A percentile compares a stretch with the other conserved stretches of the same genome.
Conservation (phyloP, 2,329 filamentous ascomycete species). For the Colletotrichum ledebouriae region DNA sequence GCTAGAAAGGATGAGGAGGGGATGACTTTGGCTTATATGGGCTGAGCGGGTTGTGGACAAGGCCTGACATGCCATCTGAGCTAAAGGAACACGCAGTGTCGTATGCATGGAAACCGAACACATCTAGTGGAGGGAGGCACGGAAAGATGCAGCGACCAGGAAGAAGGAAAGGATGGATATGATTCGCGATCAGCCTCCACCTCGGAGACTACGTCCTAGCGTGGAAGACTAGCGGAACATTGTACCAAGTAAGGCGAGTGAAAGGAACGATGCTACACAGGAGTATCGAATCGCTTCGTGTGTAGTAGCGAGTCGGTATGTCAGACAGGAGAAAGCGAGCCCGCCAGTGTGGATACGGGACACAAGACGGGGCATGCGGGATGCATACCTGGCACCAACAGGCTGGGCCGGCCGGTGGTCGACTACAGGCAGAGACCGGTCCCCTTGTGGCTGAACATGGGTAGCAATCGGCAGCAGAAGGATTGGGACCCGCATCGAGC, state of each 20-base stretch:
- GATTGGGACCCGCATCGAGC: not conserved
- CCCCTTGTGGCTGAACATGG: too few relatives aligned
- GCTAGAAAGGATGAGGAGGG: conserved; percentile 9
- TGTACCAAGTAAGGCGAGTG: conserved; percentile 31
- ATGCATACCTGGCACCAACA: conserved; percentile 17
- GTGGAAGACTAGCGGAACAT: conserved; percentile 9
- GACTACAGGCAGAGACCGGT: not conserved
- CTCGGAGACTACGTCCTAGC: conserved; percentile 33
- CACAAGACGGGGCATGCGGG: conserved; percentile 4
- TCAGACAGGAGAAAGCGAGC: conserved; percentile 12
- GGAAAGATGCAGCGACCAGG: conserved; percentile 37
- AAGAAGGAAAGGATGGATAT: conserved; percentile 36
- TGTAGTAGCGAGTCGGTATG: not conserved
- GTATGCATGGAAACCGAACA: conserved; percentile 23
- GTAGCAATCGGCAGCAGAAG: not conserved
- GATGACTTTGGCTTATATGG: conserved; percentile 33
- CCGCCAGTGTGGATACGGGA: not conserved
- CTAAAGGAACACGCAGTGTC: conserved; percentile 8
- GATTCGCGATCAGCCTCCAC: conserved; percentile 34
- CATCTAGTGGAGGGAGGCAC: not conserved
- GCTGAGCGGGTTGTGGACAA: not conserved
- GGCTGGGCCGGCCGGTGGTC: not conserved
- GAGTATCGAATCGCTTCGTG: conserved; percentile 13
- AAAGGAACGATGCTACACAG: conserved; percentile 9
- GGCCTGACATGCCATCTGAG: conserved; percentile 34